Evolutionary conservation across 805 yeast species (phyloP).

Genomic region (Priceomyces melissophilus): DNA sequence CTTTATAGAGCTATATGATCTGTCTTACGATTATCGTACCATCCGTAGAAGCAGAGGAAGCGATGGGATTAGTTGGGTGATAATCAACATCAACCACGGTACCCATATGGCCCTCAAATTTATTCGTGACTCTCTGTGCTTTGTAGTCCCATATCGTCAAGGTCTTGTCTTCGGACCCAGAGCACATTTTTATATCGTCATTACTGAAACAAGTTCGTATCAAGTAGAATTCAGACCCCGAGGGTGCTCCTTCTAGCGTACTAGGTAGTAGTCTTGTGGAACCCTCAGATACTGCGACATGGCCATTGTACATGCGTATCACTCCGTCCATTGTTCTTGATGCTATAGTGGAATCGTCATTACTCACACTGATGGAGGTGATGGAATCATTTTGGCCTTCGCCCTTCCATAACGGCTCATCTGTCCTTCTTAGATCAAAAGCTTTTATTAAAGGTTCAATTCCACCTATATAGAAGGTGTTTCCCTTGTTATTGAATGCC

Average conservation of each 20-base stretch:
- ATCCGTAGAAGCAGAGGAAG: constrained; percentile 54
- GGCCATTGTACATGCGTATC: constrained; percentile 55
- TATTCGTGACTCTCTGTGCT: constrained; percentile 44
- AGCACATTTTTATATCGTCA: constrained; percentile 36
- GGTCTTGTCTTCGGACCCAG: constrained; percentile 64
- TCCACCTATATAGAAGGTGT: constrained; percentile 55
- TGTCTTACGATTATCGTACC: constrained; percentile 52
- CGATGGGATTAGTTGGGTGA: constrained; percentile 39
- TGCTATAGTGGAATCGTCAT: constrained; percentile 44
- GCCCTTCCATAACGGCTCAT: constrained; percentile 44
- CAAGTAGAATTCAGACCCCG: constrained; percentile 49
- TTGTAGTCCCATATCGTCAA: constrained; percentile 60
- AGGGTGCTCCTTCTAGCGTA: constrained; percentile 55
- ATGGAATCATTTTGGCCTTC: constrained; percentile 46
- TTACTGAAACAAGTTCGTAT: constrained; percentile 49
- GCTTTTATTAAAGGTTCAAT: constrained; percentile 62
- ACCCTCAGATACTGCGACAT: constrained; percentile 37
- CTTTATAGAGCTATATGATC: constrained; percentile 6
- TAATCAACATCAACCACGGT: constrained; percentile 59
- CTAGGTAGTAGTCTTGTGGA: constrained; percentile 42
- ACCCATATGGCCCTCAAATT: constrained; percentile 59
- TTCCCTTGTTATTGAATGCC: constrained; percentile 34
- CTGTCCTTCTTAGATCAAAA: constrained; percentile 51
- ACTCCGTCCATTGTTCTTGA: constrained; percentile 57
- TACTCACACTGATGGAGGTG: constrained; percentile 51